These are phyloP conservation scores for Quaeritorhiza haematococci DNA, from an alignment of 371 early-diverging fungal genomes.

Conservation along the genomic window DNA sequence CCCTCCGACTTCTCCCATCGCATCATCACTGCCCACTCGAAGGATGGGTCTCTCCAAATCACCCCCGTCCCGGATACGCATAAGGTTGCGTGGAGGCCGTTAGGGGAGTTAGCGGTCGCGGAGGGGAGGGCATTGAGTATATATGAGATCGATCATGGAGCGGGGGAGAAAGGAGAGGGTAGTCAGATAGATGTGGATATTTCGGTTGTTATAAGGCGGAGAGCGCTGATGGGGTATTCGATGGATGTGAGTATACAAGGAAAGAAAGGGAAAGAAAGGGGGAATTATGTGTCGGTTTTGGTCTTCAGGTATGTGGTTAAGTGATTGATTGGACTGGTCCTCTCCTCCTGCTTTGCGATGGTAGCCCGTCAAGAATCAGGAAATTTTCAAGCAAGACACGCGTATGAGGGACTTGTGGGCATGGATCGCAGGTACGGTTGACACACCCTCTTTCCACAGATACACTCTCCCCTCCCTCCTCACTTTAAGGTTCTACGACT, in stretches of 20 bases:
- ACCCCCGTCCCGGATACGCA: conserved; percentile 57
- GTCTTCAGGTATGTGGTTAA: too few species aligned
- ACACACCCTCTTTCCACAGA: neutral
- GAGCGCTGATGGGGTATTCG: conserved; percentile 67
- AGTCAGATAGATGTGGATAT: conserved; percentile 56
- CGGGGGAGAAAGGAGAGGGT: conserved; percentile 22
- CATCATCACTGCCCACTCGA: conserved; percentile 49
- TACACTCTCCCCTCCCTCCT: neutral
- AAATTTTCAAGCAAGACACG: conserved; percentile 31
- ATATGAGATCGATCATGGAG: neutral
- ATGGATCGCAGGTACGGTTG: conserved; percentile 59
- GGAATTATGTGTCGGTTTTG: neutral
- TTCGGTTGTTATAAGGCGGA: conserved; percentile 69
- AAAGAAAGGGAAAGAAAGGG: conserved; percentile 31
- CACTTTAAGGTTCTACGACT: neutral
- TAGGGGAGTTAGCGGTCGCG: conserved; percentile 52
- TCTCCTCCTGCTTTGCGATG: neutral
- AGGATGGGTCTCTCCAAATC: conserved; percentile 56
- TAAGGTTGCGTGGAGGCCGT: conserved; percentile 58
- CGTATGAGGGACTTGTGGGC: conserved; percentile 66
- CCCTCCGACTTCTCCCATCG: conserved; percentile 19
- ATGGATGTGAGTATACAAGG: conserved; percentile 57
- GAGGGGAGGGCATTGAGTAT: conserved; percentile 42
- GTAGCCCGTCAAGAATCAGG: conserved; percentile 11
- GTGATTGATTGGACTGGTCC: too few species aligned